Conservation (phyloP, 1,284 basidiomycete genomes). For the Puccinia polysora region DNA sequence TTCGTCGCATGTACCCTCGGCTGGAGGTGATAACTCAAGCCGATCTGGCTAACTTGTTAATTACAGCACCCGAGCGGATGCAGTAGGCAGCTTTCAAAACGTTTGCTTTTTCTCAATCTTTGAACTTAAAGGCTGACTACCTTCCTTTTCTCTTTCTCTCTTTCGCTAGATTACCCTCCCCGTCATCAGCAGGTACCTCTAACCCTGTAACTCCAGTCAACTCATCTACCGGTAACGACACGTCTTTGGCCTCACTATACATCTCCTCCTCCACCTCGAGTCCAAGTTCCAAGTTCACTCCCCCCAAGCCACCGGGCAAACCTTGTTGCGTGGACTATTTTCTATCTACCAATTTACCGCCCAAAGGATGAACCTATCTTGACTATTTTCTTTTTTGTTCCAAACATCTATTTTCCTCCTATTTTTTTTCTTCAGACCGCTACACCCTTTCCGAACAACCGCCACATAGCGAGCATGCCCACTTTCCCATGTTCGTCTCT, state of each 20-base stretch:
- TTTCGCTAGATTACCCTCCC: slow-evolving; percentile 23
- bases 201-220: background rate
- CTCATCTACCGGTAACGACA: background rate
- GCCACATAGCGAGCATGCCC: slow-evolving; percentile 32
- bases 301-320: slow-evolving; percentile 37
- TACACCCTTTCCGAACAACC: slow-evolving; percentile 25
- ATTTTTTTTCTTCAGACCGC: slow-evolving; percentile 28
- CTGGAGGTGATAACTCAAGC: slow-evolving; percentile 34
- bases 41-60: slow-evolving; percentile 33
- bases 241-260: slow-evolving; percentile 21
- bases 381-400: background rate
- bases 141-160: no score
- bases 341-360: no score
- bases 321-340: slow-evolving; percentile 24
- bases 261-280: slow-evolving; percentile 3
- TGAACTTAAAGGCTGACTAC: background rate
- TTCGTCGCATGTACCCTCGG: slow-evolving; percentile 37
- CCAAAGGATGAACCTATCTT: no score
- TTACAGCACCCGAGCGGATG: slow-evolving; percentile 29
- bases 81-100: slow-evolving; percentile 9
- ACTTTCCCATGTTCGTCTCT: slow-evolving; percentile 38
- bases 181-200: background rate
- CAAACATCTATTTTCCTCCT: background rate
- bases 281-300: slow-evolving; percentile 4
- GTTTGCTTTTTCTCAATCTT: background rate